Evolutionary conservation across 192 early-diverging fungal genomes (phyloP).

Genomic region (Funneliformis geosporum): DNA sequence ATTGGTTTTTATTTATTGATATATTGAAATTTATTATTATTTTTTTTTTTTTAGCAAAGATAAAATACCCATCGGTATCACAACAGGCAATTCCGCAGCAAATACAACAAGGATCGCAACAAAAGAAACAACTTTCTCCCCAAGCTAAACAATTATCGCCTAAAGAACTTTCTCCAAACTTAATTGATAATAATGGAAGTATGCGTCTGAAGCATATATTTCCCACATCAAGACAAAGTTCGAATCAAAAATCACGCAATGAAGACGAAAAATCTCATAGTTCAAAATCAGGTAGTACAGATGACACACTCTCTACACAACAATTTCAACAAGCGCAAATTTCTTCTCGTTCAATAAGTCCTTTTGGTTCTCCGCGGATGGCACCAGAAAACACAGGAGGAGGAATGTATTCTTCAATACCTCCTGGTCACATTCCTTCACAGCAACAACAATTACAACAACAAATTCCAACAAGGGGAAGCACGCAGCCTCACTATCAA

Average conservation of each 20-base stretch:
- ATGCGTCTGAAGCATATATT: not conserved
- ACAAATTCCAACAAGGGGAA: not conserved
- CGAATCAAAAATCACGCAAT: not conserved
- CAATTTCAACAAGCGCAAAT: not conserved
- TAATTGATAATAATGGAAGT: not conserved
- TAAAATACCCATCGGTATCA: slow-evolving; percentile 40
- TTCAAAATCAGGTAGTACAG: slow-evolving; percentile 37
- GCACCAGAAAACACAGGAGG: not conserved
- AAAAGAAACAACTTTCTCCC: not conserved
- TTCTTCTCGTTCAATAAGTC: too few relatives aligned
- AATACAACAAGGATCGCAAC: not conserved
- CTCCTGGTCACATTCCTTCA: too few relatives aligned
- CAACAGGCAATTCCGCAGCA: not conserved
- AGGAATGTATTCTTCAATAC: not conserved
- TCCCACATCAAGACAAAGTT: not conserved
- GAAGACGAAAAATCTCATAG: slow-evolving; percentile 16
- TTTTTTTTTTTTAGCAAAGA: slow-evolving; percentile 44
- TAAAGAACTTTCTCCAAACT: not conserved
- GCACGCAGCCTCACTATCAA: not conserved
- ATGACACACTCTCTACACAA: too few relatives aligned
- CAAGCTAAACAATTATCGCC: too few relatives aligned
- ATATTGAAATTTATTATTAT: not conserved
- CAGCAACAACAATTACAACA: not conserved
- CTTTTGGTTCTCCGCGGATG: too few relatives aligned
- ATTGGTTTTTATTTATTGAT: not conserved